These are phyloP conservation scores for Globisporangium ultimum DNA, from an alignment of 352 stramenopile species.

Conservation along the genomic window DNA sequence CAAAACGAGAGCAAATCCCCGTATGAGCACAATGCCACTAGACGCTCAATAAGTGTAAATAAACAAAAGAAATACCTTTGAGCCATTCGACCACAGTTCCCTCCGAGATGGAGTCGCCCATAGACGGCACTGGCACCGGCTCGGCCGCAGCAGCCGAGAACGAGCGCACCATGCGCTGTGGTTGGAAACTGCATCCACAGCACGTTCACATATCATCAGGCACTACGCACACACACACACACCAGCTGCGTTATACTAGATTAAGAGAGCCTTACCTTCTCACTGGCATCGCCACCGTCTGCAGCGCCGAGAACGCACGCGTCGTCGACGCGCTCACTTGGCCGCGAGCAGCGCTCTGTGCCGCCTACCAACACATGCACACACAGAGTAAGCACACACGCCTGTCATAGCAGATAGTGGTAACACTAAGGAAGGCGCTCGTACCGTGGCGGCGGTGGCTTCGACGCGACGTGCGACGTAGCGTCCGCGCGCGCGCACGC, in stretches of 20 bases:
- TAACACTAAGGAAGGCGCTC: neutral
- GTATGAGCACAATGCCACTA: neutral
- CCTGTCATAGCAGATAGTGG: too few species aligned
- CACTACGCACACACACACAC: slow-evolving; percentile 1
- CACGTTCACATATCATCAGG: neutral
- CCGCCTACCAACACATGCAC: neutral
- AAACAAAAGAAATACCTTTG: slow-evolving; percentile 64
- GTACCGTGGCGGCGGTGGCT: slow-evolving; percentile 12
- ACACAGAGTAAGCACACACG: neutral
- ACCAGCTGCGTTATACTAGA: neutral
- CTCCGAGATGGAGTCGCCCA: slow-evolving; percentile 97
- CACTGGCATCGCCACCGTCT: slow-evolving; percentile 14
- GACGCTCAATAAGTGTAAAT: neutral
- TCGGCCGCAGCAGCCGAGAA: slow-evolving; percentile 51
- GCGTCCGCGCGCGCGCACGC: slow-evolving; percentile 33
- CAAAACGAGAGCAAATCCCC: slow-evolving; percentile 2
- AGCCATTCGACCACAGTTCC: slow-evolving; percentile 97
- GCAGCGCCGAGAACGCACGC: slow-evolving; percentile 29
- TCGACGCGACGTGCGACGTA: slow-evolving; percentile 22
- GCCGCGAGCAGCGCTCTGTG: slow-evolving; percentile 11
- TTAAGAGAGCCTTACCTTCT: slow-evolving; percentile 20
- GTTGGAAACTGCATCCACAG: slow-evolving; percentile 18
- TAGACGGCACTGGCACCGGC: slow-evolving; percentile 79
- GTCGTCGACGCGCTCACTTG: slow-evolving; percentile 11
- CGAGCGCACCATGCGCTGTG: slow-evolving; percentile 26